Evolutionary conservation across 2,329 filamentous ascomycete genomes (phyloP), one percentile per base, ranked within the genome.

Genomic region (Conoideocrella luteorostrata): DNA sequence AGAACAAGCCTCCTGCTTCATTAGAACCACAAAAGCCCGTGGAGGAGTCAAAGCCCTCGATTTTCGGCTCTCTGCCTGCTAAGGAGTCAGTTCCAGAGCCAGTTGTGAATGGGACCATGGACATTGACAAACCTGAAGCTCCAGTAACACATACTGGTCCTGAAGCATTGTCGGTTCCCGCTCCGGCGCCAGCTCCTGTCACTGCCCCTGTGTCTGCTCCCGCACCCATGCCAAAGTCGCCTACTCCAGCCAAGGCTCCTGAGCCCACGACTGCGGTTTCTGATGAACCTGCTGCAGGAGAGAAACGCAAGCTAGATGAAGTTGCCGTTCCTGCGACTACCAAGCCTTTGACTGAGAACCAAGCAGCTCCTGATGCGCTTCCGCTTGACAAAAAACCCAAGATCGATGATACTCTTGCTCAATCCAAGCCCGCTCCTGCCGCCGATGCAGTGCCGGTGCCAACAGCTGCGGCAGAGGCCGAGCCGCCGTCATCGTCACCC

Each of bases 271-370:
- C 52, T n/a, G 44, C 47, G 4, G 47, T 50, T 10, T 30, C 50
- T 12, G 52, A 57, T 2, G 58, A 55, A 17, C 38, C 48, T 2
- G 24, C 34, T 13, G 34, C 50, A 1, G 57, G 58, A 26, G 59
- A 61, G 37, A 68, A 68, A 54, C 63, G 69, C 52, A 73, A 72
- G 55, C 61, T 68, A 11, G 60, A 61, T 1, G 58, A 62, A 6
- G 54, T 48, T 17, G 50, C 41, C 15, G 52, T 20, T 54, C 61
- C 15, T 40, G 57, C 28, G 52, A 56, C 7, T 5, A 33, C 12
- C 33, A 26, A 22, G 11, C 24, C 18, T 12, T 3, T 18, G 32
- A 30, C 35, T 7, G 56, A 52, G 61, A 18, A 48, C 52, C 5
- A 60, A 60, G 45, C 30, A 7, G 17, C 38, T 21, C 13, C 35